Evolutionary conservation across 2,329 filamentous ascomycete species (phyloP), one percentile per base, ranked within the genome.

Genomic region (Botrytis aclada): DNA sequence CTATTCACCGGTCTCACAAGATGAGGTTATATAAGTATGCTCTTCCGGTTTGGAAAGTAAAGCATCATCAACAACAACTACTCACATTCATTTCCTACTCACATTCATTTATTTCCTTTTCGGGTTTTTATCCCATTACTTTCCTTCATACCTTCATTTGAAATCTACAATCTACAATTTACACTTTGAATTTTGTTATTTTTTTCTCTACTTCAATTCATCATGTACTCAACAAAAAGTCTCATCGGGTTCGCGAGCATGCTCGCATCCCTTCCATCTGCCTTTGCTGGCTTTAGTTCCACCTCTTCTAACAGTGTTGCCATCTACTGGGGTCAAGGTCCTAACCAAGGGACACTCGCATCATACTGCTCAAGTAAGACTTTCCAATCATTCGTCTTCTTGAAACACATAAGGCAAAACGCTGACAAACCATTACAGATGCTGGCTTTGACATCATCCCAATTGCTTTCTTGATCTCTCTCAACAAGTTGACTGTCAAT

Each of bases 291-390:
- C 56, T 79, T 88, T 76, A 81, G 85, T 73, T 72, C 85, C 10
- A 79, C 77, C 22, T 83, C 84, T 1, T 77, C 78, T 4, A 82
- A 80, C 70, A 91, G 90, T 75, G 79, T 92, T 70, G 88, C 86
- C 43, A 84, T 91, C 3, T 92, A 92, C 80, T 92, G 90, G 89
- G 90, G 89, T 82, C 29, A 72, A 69, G 71, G 71, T 41, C 54
- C 71, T 6, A 45, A 69, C 65, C 71, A 72, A 54, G 63, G 64
- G 29, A 25, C 71, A 16, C 65, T 72, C 37, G 71, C 64, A 70
- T 69, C 71, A 51, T 72, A 72, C 34, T 72, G 71, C 43, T 72
- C 71, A 51, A 72, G 65, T 72, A 72, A 39, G 58, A 25, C 14
- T 25, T 37, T 34, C 12, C 29, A 32, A 6, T 43, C 37, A 18